A percentile compares a stretch with the other conserved stretches of the same genome.
Evolutionary conservation across 1,284 basidiomycete genomes (phyloP).

Genomic region (Microbotryum scabiosae): DNA sequence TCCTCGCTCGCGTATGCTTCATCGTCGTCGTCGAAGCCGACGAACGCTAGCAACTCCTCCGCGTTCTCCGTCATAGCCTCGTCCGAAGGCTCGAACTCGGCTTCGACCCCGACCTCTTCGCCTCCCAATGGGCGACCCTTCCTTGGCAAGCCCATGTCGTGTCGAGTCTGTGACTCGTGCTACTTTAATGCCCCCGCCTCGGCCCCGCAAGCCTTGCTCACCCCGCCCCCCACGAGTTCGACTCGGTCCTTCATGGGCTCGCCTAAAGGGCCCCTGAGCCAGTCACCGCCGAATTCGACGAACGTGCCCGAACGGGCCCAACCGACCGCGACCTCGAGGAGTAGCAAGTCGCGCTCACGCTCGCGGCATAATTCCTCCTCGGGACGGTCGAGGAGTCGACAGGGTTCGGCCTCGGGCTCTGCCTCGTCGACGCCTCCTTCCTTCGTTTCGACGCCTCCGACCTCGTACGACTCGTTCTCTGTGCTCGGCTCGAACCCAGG

Average conservation of each 20-base stretch:
- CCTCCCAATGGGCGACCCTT: background rate
- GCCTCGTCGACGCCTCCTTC: too few relatives aligned
- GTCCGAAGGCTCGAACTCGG: background rate
- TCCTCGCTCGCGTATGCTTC: background rate
- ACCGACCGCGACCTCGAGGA: background rate
- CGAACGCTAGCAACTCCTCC: background rate
- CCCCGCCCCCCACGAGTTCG: background rate
- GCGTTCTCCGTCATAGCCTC: conserved; percentile 1
- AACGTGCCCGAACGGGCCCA: background rate
- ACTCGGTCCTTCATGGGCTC: background rate
- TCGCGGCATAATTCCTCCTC: background rate
- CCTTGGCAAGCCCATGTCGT: background rate
- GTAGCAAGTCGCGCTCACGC: background rate
- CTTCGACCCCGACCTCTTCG: background rate
- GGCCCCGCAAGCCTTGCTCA: background rate
- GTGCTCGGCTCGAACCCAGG: too few relatives aligned
- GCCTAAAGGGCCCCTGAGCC: background rate
- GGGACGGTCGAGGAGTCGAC: too few relatives aligned
- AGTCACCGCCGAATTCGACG: background rate
- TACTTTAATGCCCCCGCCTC: background rate
- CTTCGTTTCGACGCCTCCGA: too few relatives aligned
- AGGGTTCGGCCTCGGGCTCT: too few relatives aligned
- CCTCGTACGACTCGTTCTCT: too few relatives aligned
- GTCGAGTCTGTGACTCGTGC: background rate
- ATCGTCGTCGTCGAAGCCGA: background rate